Percentiles rank a stretch among this genome's conserved stretches.
phyloP scores from a whole-genome alignment of 345 rosid species.

The Rhodamnia argentea region DNA sequence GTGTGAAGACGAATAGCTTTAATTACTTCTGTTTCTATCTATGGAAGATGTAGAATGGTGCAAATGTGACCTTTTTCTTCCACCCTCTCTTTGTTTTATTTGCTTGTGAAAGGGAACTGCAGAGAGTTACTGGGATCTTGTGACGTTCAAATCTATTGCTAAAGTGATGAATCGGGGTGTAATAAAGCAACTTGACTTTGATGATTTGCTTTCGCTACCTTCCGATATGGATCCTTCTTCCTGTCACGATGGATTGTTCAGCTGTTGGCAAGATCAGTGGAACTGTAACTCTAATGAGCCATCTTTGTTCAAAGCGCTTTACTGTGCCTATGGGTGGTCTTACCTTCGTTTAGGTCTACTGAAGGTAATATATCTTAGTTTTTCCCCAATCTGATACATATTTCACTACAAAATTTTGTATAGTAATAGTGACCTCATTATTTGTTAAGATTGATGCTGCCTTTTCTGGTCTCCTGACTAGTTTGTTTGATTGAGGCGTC shows the following conservation, averaged over 20 bases:
- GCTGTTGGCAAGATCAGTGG: slow-evolving; percentile 57
- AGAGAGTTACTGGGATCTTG: slow-evolving; percentile 42
- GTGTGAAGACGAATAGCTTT: background rate
- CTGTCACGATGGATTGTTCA: slow-evolving; percentile 45
- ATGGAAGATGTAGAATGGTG: background rate
- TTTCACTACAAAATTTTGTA: background rate
- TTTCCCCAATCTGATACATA: background rate
- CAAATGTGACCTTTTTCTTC: background rate
- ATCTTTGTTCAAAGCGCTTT: slow-evolving; percentile 65
- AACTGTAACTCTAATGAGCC: slow-evolving; percentile 20
- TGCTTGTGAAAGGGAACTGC: slow-evolving; percentile 25
- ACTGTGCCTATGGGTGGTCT: slow-evolving; percentile 71
- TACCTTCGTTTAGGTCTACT: slow-evolving; percentile 67
- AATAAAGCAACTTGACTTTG: slow-evolving; percentile 69
- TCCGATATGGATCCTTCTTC: slow-evolving; percentile 63
- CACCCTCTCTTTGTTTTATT: background rate
- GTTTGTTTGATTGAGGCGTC: background rate
- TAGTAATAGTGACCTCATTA: background rate
- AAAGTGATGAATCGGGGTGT: slow-evolving; percentile 56
- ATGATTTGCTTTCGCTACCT: slow-evolving; percentile 68
- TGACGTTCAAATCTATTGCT: slow-evolving; percentile 53
- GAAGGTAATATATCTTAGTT: slow-evolving; percentile 40
- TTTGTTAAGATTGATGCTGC: background rate
- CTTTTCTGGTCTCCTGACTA: background rate
- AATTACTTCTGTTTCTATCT: background rate